Conservation (phyloP, 805 yeast genomes). For the Metschnikowia vanudenii region DNA sequence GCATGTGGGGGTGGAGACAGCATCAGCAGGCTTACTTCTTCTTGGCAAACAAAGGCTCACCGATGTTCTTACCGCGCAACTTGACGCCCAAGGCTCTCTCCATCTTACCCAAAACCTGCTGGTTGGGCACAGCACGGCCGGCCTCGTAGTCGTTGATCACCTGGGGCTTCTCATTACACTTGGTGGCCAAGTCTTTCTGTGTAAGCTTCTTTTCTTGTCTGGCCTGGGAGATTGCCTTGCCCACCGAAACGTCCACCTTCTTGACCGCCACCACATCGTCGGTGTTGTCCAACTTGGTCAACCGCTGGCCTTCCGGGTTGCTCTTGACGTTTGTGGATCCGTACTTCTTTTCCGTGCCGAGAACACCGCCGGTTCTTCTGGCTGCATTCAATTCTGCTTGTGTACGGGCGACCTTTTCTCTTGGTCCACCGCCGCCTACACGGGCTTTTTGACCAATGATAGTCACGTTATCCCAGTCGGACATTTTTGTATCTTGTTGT, state of each 20-base stretch:
- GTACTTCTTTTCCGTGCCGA: conserved; percentile 92
- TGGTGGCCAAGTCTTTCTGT: conserved; percentile 95
- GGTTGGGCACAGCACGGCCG: conserved; percentile 95
- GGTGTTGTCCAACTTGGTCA: conserved; percentile 89
- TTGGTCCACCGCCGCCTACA: conserved; percentile 85
- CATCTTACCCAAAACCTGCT: conserved; percentile 86
- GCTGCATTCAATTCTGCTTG: conserved; percentile 85
- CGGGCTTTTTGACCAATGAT: conserved; percentile 87
- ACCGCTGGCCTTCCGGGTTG: conserved; percentile 90
- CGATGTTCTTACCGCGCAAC: conserved; percentile 93
- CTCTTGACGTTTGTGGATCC: conserved; percentile 56
- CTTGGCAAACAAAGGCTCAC: conserved; percentile 73
- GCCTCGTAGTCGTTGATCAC: conserved; percentile 95
- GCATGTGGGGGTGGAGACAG: not conserved
- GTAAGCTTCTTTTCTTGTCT: conserved; percentile 86
- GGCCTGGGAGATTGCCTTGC: conserved; percentile 80
- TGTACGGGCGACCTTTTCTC: conserved; percentile 78
- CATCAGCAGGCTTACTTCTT: conserved; percentile 34
- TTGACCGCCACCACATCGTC: conserved; percentile 92
- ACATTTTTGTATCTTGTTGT: conserved; percentile 25
- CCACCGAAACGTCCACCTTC: conserved; percentile 80
- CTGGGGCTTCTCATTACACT: conserved; percentile 92
- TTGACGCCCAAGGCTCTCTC: conserved; percentile 94
- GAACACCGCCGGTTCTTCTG: conserved; percentile 84
- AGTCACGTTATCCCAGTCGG: conserved; percentile 92